Evolutionary conservation across 768 basidiomycete genomes (phyloP).

Genomic region (Leucogyrophana mollusca): DNA sequence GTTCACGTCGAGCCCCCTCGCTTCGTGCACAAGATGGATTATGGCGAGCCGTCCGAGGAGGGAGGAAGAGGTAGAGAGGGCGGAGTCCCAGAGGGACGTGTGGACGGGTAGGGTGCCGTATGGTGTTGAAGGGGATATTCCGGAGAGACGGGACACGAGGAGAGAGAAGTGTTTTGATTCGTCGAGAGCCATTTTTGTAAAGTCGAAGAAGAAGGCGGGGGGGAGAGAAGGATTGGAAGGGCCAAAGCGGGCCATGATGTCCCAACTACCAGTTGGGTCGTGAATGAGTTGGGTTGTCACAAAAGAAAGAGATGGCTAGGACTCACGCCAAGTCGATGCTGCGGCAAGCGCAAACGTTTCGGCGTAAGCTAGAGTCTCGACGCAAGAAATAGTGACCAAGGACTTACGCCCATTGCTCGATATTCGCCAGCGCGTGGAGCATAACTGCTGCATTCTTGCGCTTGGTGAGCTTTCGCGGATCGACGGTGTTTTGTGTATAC

Average conservation of each 20-base stretch:
- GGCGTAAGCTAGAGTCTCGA: too few species aligned
- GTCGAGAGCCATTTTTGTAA: slow-evolving; percentile 81
- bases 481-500: slow-evolving; percentile 50
- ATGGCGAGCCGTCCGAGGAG: slow-evolving; percentile 74
- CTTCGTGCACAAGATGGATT: slow-evolving; percentile 85
- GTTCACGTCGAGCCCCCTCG: slow-evolving; percentile 81
- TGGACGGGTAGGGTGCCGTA: slow-evolving; percentile 75
- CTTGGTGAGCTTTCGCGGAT: slow-evolving; percentile 57
- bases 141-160: slow-evolving; percentile 57
- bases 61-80: slow-evolving; percentile 62
- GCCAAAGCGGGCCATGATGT: slow-evolving; percentile 79
- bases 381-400: not conserved
- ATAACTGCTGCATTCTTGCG: slow-evolving; percentile 68
- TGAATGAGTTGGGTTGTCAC: not conserved
- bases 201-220: slow-evolving; percentile 76
- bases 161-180: slow-evolving; percentile 85
- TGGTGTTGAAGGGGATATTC: slow-evolving; percentile 60
- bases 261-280: slow-evolving; percentile 52
- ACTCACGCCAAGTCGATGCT: slow-evolving; percentile 76
- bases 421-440: slow-evolving; percentile 82
- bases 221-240: slow-evolving; percentile 58
- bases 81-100: slow-evolving; percentile 79
- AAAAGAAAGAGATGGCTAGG: not conserved
- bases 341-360: not conserved
- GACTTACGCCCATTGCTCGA: slow-evolving; percentile 87